These are phyloP conservation scores for Orbilia quercus DNA, from an alignment of 2,329 filamentous ascomycete genomes.

Conservation along the genomic window DNA sequence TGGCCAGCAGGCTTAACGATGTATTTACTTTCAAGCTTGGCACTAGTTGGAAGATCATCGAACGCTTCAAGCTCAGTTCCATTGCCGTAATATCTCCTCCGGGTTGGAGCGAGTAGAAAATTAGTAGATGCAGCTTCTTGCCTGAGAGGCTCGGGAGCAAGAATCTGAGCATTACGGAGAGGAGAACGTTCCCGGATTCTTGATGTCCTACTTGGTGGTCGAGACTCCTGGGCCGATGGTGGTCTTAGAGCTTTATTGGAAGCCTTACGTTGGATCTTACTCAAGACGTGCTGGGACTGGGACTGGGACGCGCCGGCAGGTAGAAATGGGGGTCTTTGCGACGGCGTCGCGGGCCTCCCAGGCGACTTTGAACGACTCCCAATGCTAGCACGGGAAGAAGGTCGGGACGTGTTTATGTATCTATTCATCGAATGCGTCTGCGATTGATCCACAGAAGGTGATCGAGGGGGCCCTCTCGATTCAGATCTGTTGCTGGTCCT, in stretches of 20 bases:
- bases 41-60: constrained; percentile 92
- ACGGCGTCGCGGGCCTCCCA: constrained; percentile 69
- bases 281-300: constrained; percentile 80
- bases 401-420: constrained; percentile 53
- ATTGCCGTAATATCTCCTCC: constrained; percentile 82
- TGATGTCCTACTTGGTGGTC: constrained; percentile 63
- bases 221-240: constrained; percentile 65
- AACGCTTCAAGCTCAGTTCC: constrained; percentile 92
- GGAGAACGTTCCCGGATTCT: constrained; percentile 46
- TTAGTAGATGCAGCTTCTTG: constrained; percentile 71
- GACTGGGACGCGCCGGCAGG: constrained; percentile 78
- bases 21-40: constrained; percentile 81
- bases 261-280: constrained; percentile 74
- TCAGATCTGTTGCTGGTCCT: constrained; percentile 54
- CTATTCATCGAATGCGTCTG: constrained; percentile 38
- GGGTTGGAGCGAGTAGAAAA: constrained; percentile 77
- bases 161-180: constrained; percentile 59
- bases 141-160: constrained; percentile 60
- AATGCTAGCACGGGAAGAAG: constrained; percentile 57
- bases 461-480: constrained; percentile 43
- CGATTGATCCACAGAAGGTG: constrained; percentile 36
- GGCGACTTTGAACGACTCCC: constrained; percentile 75
- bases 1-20: constrained; percentile 80
- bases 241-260: constrained; percentile 78
- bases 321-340: constrained; percentile 77